Evolutionary conservation across 1,284 basidiomycete genomes (phyloP), one percentile per base, ranked within the genome.

Genomic region (Papiliotrema laurentii): DNA sequence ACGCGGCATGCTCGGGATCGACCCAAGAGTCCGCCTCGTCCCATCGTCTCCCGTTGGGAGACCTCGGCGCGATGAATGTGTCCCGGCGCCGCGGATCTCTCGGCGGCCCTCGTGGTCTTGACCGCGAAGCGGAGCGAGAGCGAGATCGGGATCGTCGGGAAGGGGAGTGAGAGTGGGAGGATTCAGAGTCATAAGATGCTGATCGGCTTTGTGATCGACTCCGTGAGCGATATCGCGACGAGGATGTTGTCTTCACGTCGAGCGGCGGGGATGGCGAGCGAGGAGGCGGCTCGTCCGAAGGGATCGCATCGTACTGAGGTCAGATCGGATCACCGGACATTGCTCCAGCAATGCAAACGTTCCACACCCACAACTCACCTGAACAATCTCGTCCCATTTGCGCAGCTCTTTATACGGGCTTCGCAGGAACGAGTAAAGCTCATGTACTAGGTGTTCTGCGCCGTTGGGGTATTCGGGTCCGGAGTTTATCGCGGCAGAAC

Each of bases 401-500:
- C 82, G 79, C 22, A 93, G 76, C 68, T 88, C 86, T 56, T 82
- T 82, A 69, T 83, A 91, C 2, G 89, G 89, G 9, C 87, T 90
- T 43, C 90, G 80, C 24, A 92, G 76, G 68, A 86, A 93, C 33
- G 80, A 82, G 68, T 90, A 91, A 19, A 93, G 78, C 73, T 93
- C 89, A 73, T 93, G 89, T 7, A 85, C 85, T 72, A 93, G 90
- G 71, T 92, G 90, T 64, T 93, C 89, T 10, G 89, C 85, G 56
- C 86, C 85, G 30, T 76, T 72, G 50, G 81, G 80, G 48, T 81
- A 77, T 11, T 76, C 76, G 13, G 81, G 82, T 44, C 79, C 78
- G 53, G 81, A 81, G 54, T 81, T 81, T 9, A 31, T 31, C 37
- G 6, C 37, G n/a, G 37, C 5, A 27, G 25, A 3, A 27, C 16